Percentiles rank a stretch among this genome's conserved stretches.
Evolutionary conservation across 2,329 filamentous ascomycete species (phyloP).

Genomic region (Magnaporthiopsis incrustans): DNA sequence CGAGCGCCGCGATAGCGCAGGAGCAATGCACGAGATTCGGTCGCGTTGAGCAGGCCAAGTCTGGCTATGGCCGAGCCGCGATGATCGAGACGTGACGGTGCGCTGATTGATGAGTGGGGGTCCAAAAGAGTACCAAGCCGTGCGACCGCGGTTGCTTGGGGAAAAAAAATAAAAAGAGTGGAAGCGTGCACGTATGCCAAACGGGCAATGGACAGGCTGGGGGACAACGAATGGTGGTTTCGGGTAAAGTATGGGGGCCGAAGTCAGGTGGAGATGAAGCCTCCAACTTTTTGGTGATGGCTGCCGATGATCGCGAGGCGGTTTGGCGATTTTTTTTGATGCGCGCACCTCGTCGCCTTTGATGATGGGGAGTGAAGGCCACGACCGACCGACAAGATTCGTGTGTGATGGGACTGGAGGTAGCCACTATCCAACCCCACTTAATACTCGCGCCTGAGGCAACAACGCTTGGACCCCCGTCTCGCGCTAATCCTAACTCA

Average conservation of each 20-base stretch:
- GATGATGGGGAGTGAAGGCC: conserved; percentile 44
- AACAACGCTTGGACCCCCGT: no score
- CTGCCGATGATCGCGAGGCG: conserved; percentile 50
- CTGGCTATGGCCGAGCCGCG: background rate
- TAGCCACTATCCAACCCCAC: conserved; percentile 25
- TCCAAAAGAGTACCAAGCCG: background rate
- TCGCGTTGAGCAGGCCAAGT: conserved; percentile 3
- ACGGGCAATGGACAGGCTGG: no score
- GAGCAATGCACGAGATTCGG: conserved; percentile 1
- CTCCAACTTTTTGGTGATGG: conserved; percentile 45
- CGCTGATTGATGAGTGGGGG: conserved; percentile 7
- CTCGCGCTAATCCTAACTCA: no score
- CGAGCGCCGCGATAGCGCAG: background rate
- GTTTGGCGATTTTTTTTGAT: conserved; percentile 56
- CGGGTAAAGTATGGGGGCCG: no score
- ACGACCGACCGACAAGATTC: conserved; percentile 43
- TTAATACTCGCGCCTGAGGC: conserved; percentile 28
- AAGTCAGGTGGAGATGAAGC: conserved; percentile 12
- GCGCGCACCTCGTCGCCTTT: conserved; percentile 42
- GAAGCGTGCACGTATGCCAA: no score
- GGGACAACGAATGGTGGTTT: no score
- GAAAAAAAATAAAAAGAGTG: conserved; percentile 30
- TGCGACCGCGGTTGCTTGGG: background rate
- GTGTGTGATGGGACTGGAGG: conserved; percentile 38
- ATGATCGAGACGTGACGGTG: conserved; percentile 1